Percentiles rank a stretch among this genome's conserved stretches.
phyloP scores from a whole-genome alignment of 495 filamentous ascomycete species.

The Podospora pseudoanserina region DNA sequence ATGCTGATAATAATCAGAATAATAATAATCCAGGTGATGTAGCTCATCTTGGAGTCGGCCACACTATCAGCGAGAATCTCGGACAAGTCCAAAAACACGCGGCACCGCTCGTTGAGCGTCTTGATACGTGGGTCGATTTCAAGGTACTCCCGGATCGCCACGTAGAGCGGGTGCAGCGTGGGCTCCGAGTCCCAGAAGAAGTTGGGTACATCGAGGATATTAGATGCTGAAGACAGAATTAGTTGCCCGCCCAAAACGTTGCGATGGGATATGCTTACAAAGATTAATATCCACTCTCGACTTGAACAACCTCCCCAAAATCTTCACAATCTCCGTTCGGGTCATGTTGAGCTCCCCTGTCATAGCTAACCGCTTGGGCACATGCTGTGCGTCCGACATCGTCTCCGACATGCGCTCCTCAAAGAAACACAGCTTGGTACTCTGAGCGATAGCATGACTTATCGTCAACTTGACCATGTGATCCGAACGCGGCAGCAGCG shows the following conservation, averaged over 20 bases:
- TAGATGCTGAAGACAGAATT: conserved; percentile 60
- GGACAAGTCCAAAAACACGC: conserved; percentile 93
- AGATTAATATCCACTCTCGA: conserved; percentile 96
- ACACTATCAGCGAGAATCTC: conserved; percentile 92
- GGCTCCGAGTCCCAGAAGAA: conserved; percentile 99
- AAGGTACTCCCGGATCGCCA: conserved; percentile 92
- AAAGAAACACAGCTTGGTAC: conserved; percentile 94
- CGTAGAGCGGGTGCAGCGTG: conserved; percentile 89
- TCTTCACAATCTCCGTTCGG: conserved; percentile 84
- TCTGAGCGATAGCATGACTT: conserved; percentile 94
- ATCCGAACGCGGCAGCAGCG: conserved; percentile 77
- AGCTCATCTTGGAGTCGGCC: conserved; percentile 88
- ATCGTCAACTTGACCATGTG: conserved; percentile 99
- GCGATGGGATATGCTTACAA: conserved; percentile 54
- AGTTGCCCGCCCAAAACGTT: conserved; percentile 8
- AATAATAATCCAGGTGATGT: conserved; percentile 97
- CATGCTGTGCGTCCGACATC: conserved; percentile 87
- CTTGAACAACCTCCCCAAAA: conserved; percentile 86
- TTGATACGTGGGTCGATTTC: conserved; percentile 94
- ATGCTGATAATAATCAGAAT: conserved; percentile 88
- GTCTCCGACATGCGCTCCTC: conserved; percentile 95
- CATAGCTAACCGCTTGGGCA: conserved; percentile 81
- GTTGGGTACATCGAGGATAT: conserved; percentile 94
- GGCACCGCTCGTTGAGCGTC: conserved; percentile 93
- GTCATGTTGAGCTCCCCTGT: conserved; percentile 91